A percentile compares a stretch with the other conserved stretches of the same genome.
These are phyloP conservation scores for Beauveria scarabaeidicola DNA, from an alignment of 2,329 filamentous ascomycete genomes.

Conservation along the genomic window DNA sequence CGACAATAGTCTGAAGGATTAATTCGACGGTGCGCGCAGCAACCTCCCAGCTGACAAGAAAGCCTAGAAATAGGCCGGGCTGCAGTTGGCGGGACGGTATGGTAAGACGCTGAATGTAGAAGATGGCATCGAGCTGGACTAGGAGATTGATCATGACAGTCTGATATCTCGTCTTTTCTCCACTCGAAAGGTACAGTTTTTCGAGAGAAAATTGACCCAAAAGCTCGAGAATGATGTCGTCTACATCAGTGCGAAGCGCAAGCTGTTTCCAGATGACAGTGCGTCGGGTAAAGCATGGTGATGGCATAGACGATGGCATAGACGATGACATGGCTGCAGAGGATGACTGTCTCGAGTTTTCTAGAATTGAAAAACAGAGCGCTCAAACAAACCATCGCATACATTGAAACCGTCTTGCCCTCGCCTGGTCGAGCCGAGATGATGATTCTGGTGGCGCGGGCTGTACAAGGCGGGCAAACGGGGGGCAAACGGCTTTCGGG, in stretches of 20 bases:
- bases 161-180: conserved; percentile 26
- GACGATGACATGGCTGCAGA: conserved; percentile 17
- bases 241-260: conserved; percentile 30
- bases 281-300: conserved; percentile 28
- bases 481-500: neutral
- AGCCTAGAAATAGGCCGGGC: conserved; percentile 28
- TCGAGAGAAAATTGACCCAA: conserved; percentile 34
- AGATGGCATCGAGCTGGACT: conserved; percentile 30
- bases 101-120: conserved; percentile 31
- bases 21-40: conserved; percentile 29
- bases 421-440: neutral
- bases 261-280: conserved; percentile 28
- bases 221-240: conserved; percentile 33
- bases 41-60: conserved; percentile 32
- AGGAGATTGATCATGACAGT: conserved; percentile 27
- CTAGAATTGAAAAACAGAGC: neutral
- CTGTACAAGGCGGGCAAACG: neutral
- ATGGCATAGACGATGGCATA: conserved; percentile 26
- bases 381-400: neutral
- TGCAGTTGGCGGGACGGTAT: conserved; percentile 28
- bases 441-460: neutral
- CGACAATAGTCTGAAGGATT: conserved; percentile 27
- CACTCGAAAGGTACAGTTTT: conserved; percentile 28
- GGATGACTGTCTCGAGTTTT: no score
- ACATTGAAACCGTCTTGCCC: neutral